These are phyloP conservation scores for Oryza brachyantha DNA, from an alignment of 176 grass and related monocot genomes.

Conservation along the genomic window DNA sequence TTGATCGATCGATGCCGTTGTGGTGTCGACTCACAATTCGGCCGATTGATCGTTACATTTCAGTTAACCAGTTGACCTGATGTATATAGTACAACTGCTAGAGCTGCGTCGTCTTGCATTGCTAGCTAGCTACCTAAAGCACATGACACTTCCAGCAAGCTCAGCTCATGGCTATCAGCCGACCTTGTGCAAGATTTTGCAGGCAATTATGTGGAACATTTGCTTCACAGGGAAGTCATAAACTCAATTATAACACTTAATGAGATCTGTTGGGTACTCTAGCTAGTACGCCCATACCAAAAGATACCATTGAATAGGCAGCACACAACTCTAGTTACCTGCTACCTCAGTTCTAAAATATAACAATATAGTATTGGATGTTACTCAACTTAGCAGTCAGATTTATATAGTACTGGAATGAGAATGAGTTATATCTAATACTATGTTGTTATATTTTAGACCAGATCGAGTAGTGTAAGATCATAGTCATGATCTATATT, in stretches of 20 bases:
- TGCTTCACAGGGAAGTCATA: background rate
- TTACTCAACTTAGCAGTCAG: too few species aligned
- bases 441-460: too few species aligned
- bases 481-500: too few species aligned
- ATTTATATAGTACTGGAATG: too few species aligned
- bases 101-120: background rate
- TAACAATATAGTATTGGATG: too few species aligned
- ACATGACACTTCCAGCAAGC: background rate
- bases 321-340: too few species aligned
- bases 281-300: background rate
- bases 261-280: background rate
- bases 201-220: background rate
- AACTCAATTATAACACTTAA: background rate
- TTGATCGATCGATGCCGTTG: background rate
- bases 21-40: background rate
- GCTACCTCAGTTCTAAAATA: too few species aligned
- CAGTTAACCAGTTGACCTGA: background rate
- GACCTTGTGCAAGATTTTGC: background rate
- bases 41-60: background rate
- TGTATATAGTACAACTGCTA: background rate
- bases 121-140: background rate
- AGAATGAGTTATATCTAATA: too few species aligned
- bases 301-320: too few species aligned
- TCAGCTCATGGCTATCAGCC: background rate
- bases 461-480: too few species aligned